Evolutionary conservation across 257 asterid genomes (phyloP), one percentile per base, ranked within the genome.

Genomic region (Ophiorrhiza pumila): DNA sequence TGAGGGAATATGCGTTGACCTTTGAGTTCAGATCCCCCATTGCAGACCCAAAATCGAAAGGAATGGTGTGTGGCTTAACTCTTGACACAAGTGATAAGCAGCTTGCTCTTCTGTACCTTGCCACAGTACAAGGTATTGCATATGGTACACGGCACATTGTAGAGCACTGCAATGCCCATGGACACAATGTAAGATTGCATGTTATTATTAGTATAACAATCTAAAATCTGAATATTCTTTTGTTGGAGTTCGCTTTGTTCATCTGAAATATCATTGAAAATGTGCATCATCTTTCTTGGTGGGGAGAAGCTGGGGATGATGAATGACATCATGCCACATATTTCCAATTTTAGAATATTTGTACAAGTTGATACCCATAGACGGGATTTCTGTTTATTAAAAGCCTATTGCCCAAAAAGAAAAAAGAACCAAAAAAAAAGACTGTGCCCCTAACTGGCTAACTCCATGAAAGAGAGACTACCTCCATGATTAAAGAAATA

Each of bases 21-120:
- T 80, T 80, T 75, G 83, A 59, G 75, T 78, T 77, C 82, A 94
- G 99, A 85, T 94, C 99, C 72, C 99, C 99, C 31, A 74, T 90
- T 85, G 98, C 99, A 82, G 99, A 94, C 81, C 99, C 99, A 58
- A 73, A 79, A 49, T 90, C 96, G 4, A 94, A 90, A 86, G 99
- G 99, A 74, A 77, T 91, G 68, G 69, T 94, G 66, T 82, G 85
- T 82, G 99, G 99, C 75, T 82, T 94, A 75, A 87, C 95, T 72
- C 93, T 94, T 64, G 98, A 91, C 83, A 74, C 95, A 70, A 85
- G 93, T 77, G 99, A 90, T 76, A 87, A 85, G 49, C 99, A 94
- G 82, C 84, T 94, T 71, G 97, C 98, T 68, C 93, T 90, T 83
- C 86, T 86, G 55, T 91, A 94, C 85, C 96, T 94, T 68, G 95